Evolutionary conservation across 2,329 filamentous ascomycete genomes (phyloP).

Genomic region (Exophiala sp.): DNA sequence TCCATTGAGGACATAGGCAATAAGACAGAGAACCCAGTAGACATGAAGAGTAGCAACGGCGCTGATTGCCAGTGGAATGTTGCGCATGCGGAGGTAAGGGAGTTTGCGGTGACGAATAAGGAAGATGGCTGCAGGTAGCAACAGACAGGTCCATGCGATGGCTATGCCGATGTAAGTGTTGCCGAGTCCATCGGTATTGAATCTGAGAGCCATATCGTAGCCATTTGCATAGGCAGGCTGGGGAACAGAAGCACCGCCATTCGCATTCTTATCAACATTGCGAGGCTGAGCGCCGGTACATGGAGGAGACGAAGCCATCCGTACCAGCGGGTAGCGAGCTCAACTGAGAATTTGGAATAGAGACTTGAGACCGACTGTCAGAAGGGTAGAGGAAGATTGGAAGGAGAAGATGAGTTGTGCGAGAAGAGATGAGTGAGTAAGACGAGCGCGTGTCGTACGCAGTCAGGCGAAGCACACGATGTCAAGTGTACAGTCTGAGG

Average conservation of each 20-base stretch:
- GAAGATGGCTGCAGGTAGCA: slow-evolving; percentile 32
- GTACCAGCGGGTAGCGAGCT: slow-evolving; percentile 21
- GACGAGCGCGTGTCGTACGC: slow-evolving; percentile 16
- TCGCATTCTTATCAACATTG: slow-evolving; percentile 12
- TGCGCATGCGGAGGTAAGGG: slow-evolving; percentile 37
- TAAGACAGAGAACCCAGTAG: slow-evolving; percentile 35
- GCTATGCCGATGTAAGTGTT: slow-evolving; percentile 26
- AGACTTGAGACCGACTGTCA: slow-evolving; percentile 6
- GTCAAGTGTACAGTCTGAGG: slow-evolving; percentile 1
- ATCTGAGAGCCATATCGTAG: slow-evolving; percentile 26
- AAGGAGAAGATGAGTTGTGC: slow-evolving; percentile 17
- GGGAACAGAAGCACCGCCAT: slow-evolving; percentile 1
- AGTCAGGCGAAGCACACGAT: slow-evolving; percentile 7
- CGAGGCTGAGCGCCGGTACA: slow-evolving; percentile 13
- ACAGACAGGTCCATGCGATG: slow-evolving; percentile 33
- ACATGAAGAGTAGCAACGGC: slow-evolving; percentile 37
- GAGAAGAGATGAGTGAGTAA: slow-evolving; percentile 16
- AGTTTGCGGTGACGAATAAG: slow-evolving; percentile 33
- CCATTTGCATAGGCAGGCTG: slow-evolving; percentile 15
- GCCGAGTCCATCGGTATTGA: slow-evolving; percentile 28
- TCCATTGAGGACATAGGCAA: slow-evolving; percentile 35
- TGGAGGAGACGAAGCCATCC: slow-evolving; percentile 21
- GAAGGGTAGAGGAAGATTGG: slow-evolving; percentile 12
- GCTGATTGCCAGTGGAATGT: slow-evolving; percentile 35
- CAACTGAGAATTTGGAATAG: slow-evolving; percentile 15